Evolutionary conservation across 768 basidiomycete species (phyloP).

Genomic region (Imleria badia): DNA sequence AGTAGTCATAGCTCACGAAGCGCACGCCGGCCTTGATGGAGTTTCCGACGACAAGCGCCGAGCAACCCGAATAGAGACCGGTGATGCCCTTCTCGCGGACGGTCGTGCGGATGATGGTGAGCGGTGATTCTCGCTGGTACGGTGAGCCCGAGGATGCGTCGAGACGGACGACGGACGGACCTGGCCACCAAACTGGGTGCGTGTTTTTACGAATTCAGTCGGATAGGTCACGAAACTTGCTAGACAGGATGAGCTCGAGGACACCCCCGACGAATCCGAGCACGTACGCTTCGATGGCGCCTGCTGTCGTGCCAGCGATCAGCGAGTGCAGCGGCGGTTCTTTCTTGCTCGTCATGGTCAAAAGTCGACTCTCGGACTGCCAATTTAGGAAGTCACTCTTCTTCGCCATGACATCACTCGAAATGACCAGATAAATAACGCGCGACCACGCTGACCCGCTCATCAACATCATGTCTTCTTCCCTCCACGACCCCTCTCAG

Average conservation of each 20-base stretch:
- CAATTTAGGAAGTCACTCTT: neutral
- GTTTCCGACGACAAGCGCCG: conserved; percentile 88
- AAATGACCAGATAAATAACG: conserved; percentile 14
- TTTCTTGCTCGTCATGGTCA: conserved; percentile 50
- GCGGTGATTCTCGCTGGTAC: conserved; percentile 60
- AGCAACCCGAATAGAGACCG: conserved; percentile 93
- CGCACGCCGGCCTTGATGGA: conserved; percentile 93
- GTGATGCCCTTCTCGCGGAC: conserved; percentile 68
- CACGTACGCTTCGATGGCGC: conserved; percentile 87
- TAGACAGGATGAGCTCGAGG: conserved; percentile 34
- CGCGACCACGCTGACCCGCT: neutral
- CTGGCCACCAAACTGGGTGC: conserved; percentile 87
- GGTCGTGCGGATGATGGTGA: conserved; percentile 75
- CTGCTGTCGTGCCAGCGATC: conserved; percentile 89
- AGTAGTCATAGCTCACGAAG: conserved; percentile 92
- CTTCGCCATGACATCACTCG: conserved; percentile 13
- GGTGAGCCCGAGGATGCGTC: neutral
- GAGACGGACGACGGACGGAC: conserved; percentile 31
- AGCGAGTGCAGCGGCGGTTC: conserved; percentile 87
- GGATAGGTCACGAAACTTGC: conserved; percentile 83
- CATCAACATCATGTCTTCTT: conserved; percentile 18
- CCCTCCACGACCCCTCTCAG: conserved; percentile 46
- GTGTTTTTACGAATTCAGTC: conserved; percentile 91
- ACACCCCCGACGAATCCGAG: neutral
- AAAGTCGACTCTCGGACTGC: conserved; percentile 1